Evolutionary conservation across 305 asterid species (phyloP).

Genomic region (Petunia hybrid): DNA sequence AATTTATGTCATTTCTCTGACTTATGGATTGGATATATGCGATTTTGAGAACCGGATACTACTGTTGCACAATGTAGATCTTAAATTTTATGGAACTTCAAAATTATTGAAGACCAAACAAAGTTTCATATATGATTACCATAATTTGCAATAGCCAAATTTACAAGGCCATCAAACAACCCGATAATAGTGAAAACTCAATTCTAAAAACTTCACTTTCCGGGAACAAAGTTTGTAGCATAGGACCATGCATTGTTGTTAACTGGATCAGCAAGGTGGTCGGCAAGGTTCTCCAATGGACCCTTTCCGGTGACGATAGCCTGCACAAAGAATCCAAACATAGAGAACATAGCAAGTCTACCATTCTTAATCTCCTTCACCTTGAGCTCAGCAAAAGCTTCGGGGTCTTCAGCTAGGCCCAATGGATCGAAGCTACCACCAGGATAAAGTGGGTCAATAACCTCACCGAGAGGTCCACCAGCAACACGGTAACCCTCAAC

Average conservation of each 20-base stretch:
- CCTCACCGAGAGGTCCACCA: slow-evolving; percentile 39
- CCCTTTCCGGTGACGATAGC: slow-evolving; percentile 39
- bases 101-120: background rate
- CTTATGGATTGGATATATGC: no score
- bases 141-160: background rate
- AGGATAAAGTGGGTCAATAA: slow-evolving; percentile 37
- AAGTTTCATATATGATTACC: background rate
- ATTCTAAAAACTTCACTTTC: slow-evolving; percentile 17
- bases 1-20: no score
- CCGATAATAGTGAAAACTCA: background rate
- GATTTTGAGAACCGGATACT: background rate
- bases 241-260: slow-evolving; percentile 37
- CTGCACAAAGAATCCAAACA: slow-evolving; percentile 37
- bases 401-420: slow-evolving; percentile 41
- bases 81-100: background rate
- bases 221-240: slow-evolving; percentile 39
- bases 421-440: slow-evolving; percentile 42
- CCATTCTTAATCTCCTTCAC: slow-evolving; percentile 43
- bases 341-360: slow-evolving; percentile 36
- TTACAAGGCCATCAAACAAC: background rate
- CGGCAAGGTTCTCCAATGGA: slow-evolving; percentile 34
- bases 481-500: slow-evolving; percentile 41
- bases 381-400: slow-evolving; percentile 42
- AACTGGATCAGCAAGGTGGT: slow-evolving; percentile 36
- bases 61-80: background rate